Percentiles rank a stretch among this genome's conserved stretches.
Conservation (phyloP, 306 rosid species). For the Casuarina glauca region DNA sequence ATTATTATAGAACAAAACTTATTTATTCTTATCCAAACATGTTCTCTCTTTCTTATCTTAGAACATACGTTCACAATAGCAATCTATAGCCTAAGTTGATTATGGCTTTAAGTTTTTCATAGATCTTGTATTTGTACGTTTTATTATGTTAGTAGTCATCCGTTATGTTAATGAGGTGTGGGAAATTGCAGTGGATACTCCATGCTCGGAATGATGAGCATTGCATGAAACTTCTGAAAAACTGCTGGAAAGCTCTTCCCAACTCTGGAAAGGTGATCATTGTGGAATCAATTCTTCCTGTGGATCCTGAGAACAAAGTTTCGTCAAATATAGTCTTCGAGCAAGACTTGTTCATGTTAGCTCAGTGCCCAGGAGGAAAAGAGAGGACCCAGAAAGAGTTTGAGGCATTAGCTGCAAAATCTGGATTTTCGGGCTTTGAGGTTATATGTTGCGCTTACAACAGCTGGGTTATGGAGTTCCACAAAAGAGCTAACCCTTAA, state of each 20-base stretch:
- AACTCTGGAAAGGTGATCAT: constrained; percentile 28
- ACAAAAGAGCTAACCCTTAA: not conserved
- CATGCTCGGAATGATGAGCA: constrained; percentile 36
- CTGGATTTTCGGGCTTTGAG: constrained; percentile 23
- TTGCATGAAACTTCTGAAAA: constrained; percentile 33
- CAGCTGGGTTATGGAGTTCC: constrained; percentile 38
- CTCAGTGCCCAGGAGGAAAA: constrained; percentile 33
- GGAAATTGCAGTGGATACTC: constrained; percentile 30
- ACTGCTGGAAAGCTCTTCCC: constrained; percentile 33
- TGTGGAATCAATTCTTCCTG: constrained; percentile 30
- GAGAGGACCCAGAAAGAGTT: constrained; percentile 32
- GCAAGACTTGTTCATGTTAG: constrained; percentile 28
- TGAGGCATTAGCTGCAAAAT: not conserved
- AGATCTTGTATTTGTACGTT: not conserved
- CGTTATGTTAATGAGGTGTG: not conserved
- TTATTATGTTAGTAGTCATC: not conserved
- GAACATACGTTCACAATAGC: not conserved
- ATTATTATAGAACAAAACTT: too few relatives aligned
- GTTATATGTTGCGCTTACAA: constrained; percentile 22
- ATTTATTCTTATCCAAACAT: too few relatives aligned
- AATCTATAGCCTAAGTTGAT: not conserved
- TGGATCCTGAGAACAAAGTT: constrained; percentile 11
- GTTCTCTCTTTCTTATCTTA: not conserved
- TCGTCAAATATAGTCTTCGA: not conserved
- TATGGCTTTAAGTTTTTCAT: not conserved